Base-by-base conservation (phyloP, 768 basidiomycete species). In the Boletus patriciae region DNA sequence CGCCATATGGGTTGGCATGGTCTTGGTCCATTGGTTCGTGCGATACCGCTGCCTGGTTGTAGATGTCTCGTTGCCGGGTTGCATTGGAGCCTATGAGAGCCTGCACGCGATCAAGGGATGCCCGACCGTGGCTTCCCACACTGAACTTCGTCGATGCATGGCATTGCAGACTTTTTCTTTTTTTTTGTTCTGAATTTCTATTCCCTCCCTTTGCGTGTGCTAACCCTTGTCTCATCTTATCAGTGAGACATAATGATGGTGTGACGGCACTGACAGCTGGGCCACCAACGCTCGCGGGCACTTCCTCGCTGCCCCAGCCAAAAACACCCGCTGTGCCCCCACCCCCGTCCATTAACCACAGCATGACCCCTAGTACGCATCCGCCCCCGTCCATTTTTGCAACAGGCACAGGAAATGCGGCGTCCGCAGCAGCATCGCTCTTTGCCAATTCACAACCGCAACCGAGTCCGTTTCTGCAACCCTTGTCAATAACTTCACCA, bases 291-390 rank as follows among this genome's bases (percentile, higher is more conserved):
- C 54, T 63, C 4, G 41, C 54, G 18, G 56, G 47, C 2, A 61
- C 54, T 34, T 46, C 60, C 16, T 47, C 58, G 25, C 33, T 54
- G 0, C 54, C 58, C 38, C 62, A 42, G 27, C 55, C 62, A 23
- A 67, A 60, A 47, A 71, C 67, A 6, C 69, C 69, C 6, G 50
- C 33, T 10, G 50, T 57, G 0, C 38, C 65, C 15, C 36, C 51
- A 8, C 57, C 49, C 18, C 54, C 62, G 3, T 61, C 44, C 11
- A 53, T 69, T 2, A 3, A 31, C 3, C 63, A 70, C 37, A 72
- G 69, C 33, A 70, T 72, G 69, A 71, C 70, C 1, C 70, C 70
- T 18, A 72, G 61, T 19, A 71, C 71, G 0, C 70, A 71, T 45
- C 70, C 70, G 31, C 65, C 74, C 1, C 69, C 62, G 18, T 64